Conservation (phyloP, 2,329 filamentous ascomycete genomes). For the Fusarium stilboides region DNA sequence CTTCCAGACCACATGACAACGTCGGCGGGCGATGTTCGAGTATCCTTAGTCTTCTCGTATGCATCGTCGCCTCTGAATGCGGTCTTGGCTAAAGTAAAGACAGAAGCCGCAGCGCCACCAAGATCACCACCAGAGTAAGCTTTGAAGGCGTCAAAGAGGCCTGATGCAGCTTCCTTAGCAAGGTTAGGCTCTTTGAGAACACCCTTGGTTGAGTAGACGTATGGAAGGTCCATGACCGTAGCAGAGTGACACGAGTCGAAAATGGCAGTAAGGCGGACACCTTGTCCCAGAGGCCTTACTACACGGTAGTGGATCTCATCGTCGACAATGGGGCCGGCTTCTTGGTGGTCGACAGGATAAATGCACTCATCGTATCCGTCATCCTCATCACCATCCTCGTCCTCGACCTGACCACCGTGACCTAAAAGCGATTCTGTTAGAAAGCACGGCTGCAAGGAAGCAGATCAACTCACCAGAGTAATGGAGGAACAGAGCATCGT, state of each 20-base stretch:
- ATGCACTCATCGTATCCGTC: constrained; percentile 86
- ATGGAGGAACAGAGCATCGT: constrained; percentile 84
- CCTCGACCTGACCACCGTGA: constrained; percentile 82
- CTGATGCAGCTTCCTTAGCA: constrained; percentile 83
- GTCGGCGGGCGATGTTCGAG: constrained; percentile 94
- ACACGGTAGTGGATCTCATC: constrained; percentile 85
- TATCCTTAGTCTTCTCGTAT: constrained; percentile 84
- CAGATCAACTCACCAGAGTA: constrained; percentile 71
- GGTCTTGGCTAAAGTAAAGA: constrained; percentile 91
- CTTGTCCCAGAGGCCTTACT: constrained; percentile 82
- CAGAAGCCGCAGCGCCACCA: constrained; percentile 81
- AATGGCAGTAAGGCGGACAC: constrained; percentile 87
- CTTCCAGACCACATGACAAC: constrained; percentile 98
- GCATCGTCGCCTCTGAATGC: constrained; percentile 84
- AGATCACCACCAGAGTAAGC: constrained; percentile 89
- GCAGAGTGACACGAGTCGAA: constrained; percentile 88
- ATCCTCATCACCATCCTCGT: constrained; percentile 81
- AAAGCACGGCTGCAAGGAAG: neutral
- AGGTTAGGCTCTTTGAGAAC: constrained; percentile 86
- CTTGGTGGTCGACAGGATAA: constrained; percentile 81
- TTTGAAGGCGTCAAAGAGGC: constrained; percentile 79
- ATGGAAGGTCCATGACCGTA: constrained; percentile 82
- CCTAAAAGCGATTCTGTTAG: constrained; percentile 60
- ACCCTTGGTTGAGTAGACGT: constrained; percentile 85
- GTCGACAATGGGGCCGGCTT: constrained; percentile 81